Evolutionary conservation across 495 filamentous ascomycete species (phyloP), one percentile per base, ranked within the genome.

Genomic region (Hypoxylon trugodes): DNA sequence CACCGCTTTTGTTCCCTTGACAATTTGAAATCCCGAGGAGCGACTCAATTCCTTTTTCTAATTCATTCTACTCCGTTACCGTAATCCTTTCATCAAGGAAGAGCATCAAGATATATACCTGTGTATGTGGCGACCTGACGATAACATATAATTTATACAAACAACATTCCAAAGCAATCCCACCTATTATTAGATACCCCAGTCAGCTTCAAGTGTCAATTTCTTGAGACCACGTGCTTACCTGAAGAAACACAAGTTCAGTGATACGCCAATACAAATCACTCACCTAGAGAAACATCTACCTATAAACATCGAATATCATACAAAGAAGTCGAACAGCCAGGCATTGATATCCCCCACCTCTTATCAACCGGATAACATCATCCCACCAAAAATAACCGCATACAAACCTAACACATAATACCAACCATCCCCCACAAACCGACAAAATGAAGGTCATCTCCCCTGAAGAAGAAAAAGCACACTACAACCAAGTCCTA

Each of bases 381-480:
- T 5, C 13, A 47, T 3, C 26, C 15, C 28, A 25, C 30, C 24
- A 15, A 2, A 4, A 7, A 42, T 13, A 50, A 19, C 38, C 6
- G 19, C n/a, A n/a, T n/a, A n/a, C 47, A 21, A 26, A 46, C 12
- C n/a, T 25, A 63, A 43, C 38, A 37, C 18, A 50, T 6, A 18
- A 38, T 4, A 41, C 4, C 36, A 21, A 2, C 38, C 18, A 10
- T 9, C 18, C 16, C 18, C 18, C 18, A 46, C 10, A 48, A 24
- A 54, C 63, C 59, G 65, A 59, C 66, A 84, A 49, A 36, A 98
- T 98, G 94, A 98, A 97, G 87, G 77, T 98, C 68, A 84, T 98
- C 71, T 93, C 90, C 47, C 92, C 92, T 70, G 92, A 96, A 86
- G 91, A 97, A 81, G 93, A 96, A 79, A 71, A 78, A 47, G 82